These are phyloP conservation scores for Mycena latifolia DNA, from an alignment of 768 basidiomycete genomes.

Conservation along the genomic window DNA sequence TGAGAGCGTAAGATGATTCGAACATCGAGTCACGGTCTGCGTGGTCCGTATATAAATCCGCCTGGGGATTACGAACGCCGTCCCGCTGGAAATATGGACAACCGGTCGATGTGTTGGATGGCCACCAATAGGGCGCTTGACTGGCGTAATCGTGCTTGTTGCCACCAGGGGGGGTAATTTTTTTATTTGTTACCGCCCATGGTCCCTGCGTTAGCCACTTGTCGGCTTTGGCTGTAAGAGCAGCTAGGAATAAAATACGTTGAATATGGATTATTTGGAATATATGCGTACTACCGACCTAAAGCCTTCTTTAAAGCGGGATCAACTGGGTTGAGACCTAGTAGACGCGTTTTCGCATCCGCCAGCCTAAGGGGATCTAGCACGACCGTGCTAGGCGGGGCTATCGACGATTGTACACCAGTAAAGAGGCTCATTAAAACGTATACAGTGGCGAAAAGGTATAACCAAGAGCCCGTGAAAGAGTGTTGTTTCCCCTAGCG, in stretches of 20 bases:
- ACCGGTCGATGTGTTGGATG: slow-evolving; percentile 42
- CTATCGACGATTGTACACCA: background rate
- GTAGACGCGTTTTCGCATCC: slow-evolving; percentile 15
- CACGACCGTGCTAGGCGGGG: slow-evolving; percentile 13
- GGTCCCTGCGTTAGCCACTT: slow-evolving; percentile 27
- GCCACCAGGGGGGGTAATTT: slow-evolving; percentile 8
- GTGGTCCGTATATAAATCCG: slow-evolving; percentile 36
- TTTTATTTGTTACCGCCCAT: slow-evolving; percentile 31
- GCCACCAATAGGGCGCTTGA: slow-evolving; percentile 29
- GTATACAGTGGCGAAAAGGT: background rate
- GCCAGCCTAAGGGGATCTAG: slow-evolving; percentile 9
- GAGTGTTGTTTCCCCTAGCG: background rate
- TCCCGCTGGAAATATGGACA: slow-evolving; percentile 55
- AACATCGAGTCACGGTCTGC: slow-evolving; percentile 50
- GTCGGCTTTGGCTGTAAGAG: slow-evolving; percentile 27
- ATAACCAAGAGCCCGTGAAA: background rate
- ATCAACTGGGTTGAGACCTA: background rate
- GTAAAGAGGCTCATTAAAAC: slow-evolving; percentile 2
- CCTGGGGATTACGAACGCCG: slow-evolving; percentile 41
- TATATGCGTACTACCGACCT: background rate
- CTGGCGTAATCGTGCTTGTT: slow-evolving; percentile 29
- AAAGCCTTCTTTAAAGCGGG: background rate
- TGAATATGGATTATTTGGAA: background rate
- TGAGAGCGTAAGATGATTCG: slow-evolving; percentile 53
- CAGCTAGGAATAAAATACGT: background rate